Percentiles rank a stretch among this genome's conserved stretches.
Evolutionary conservation across 208 protist species (phyloP).

Genomic region (Zelonia costaricensis): DNA sequence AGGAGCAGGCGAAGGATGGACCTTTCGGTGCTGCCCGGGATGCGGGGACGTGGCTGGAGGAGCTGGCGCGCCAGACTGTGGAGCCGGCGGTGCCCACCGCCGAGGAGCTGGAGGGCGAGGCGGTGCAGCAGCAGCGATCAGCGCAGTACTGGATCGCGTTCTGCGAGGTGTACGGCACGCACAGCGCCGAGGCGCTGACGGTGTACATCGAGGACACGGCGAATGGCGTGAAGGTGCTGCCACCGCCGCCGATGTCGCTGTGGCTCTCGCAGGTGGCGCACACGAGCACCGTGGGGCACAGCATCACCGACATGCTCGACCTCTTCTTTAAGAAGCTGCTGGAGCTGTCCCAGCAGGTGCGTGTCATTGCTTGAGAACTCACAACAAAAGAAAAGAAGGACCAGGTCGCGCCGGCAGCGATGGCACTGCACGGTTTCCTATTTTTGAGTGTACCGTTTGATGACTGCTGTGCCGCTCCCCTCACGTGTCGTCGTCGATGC

Average conservation of each 20-base stretch:
- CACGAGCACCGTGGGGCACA: constrained; percentile 51
- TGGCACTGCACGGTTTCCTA: too few species aligned
- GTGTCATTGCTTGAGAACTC: constrained; percentile 46
- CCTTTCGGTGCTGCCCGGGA: too few species aligned
- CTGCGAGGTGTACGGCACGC: constrained; percentile 78
- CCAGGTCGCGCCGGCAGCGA: too few species aligned
- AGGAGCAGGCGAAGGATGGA: constrained; percentile 5
- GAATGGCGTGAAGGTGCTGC: constrained; percentile 38
- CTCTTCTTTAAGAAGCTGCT: constrained; percentile 55
- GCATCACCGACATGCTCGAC: constrained; percentile 40
- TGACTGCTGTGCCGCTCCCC: too few species aligned
- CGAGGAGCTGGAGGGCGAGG: constrained; percentile 34
- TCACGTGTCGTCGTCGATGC: too few species aligned
- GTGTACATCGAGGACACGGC: constrained; percentile 61
- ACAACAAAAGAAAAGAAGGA: too few species aligned
- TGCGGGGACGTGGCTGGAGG: constrained; percentile 37
- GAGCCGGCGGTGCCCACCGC: constrained; percentile 12
- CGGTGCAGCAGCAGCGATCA: constrained; percentile 43
- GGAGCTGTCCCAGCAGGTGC: constrained; percentile 37
- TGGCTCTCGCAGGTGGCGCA: constrained; percentile 47
- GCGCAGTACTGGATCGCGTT: constrained; percentile 72
- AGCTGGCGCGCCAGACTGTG: constrained; percentile 17
- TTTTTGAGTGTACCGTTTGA: too few species aligned
- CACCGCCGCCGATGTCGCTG: constrained; percentile 50
- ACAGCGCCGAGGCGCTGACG: constrained; percentile 45